Evolutionary conservation across 345 rosid species (phyloP), one percentile per base, ranked within the genome.

Genomic region (Cochlearia excelsa): DNA sequence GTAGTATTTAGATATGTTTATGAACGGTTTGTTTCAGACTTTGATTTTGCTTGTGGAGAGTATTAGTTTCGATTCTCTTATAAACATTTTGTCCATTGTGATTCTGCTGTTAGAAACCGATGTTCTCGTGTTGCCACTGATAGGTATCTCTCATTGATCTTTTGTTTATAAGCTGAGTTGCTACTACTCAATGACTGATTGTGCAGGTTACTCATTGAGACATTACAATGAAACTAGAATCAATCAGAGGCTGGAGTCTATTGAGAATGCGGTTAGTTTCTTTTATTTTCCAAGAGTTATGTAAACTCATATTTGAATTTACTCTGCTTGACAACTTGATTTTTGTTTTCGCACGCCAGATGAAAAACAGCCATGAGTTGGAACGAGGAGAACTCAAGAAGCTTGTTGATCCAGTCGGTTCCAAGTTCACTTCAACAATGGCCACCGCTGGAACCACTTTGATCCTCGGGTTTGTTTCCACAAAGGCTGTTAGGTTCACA

Each of bases 391-490:
- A 92, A 41, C 60, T 88, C 30, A 86, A 82, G 74, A 86, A 83
- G 79, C 87, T 88, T 38, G 88, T 86, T 61, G 84, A 83, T 71
- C 81, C 81, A 37, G 95, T 78, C 2, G 73, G 69, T 67, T 79
- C 84, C 31, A 60, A 50, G 44, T 50, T 70, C 70, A 81, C 85
- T 29, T 54, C 88, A 48, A 74, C 46, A 49, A 54, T 88, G 57
- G 95, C 97, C 47, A 83, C 91, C 1, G 84, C 87, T 46, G 89
- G 95, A 73, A 84, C 95, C 29, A 74, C 95, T 63, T 76, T 92
- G 60, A 27, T 92, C 41, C 37, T 92, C 28, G 98, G 98, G 98
- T 92, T 63, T 38, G 88, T 68, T 26, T 58, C 29, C 45, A 41
- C 57, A 26, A 35, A 59, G 35, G 47, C 57, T 31, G 28, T 40